Percentiles rank a stretch among this genome's conserved stretches.
Conservation (phyloP, 495 filamentous ascomycete species). For the Daldinia childiae region DNA sequence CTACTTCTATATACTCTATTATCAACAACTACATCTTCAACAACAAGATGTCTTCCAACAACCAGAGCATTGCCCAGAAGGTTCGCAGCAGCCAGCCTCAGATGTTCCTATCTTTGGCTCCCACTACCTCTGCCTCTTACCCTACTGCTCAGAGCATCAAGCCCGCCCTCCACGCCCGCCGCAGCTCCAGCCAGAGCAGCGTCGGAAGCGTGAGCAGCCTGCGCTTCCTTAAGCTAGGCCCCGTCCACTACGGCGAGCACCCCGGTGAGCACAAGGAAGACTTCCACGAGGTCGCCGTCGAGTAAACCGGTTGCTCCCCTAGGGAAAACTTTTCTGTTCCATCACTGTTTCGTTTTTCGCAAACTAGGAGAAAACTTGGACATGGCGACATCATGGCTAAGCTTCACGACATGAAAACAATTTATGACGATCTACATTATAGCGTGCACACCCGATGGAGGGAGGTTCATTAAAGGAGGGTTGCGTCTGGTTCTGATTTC, state of each 20-base stretch:
- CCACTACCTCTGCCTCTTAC: constrained; percentile 56
- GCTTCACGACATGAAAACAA: constrained; percentile 36
- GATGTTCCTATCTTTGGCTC: constrained; percentile 57
- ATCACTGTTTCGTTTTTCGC: constrained; percentile 1
- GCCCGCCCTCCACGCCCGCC: constrained; percentile 36
- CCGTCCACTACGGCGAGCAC: constrained; percentile 61
- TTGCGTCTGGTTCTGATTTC: neutral
- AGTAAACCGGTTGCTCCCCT: constrained; percentile 36
- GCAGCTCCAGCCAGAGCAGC: constrained; percentile 47
- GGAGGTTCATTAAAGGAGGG: constrained; percentile 16
- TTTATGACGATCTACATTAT: constrained; percentile 28
- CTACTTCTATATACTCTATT: neutral
- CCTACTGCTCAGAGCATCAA: constrained; percentile 49
- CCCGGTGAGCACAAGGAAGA: constrained; percentile 55
- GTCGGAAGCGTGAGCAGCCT: constrained; percentile 43
- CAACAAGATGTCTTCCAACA: constrained; percentile 40
- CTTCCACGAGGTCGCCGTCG: constrained; percentile 55
- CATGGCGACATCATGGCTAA: constrained; percentile 19
- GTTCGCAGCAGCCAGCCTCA: constrained; percentile 44
- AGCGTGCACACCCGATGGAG: constrained; percentile 30
- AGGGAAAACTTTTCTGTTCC: neutral
- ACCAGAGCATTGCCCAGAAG: constrained; percentile 27
- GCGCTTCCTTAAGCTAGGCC: constrained; percentile 61
- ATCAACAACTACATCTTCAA: neutral
- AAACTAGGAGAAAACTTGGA: constrained; percentile 18